Conservation (phyloP, 2,329 filamentous ascomycete species). For the Scedosporium aurantiacum region DNA sequence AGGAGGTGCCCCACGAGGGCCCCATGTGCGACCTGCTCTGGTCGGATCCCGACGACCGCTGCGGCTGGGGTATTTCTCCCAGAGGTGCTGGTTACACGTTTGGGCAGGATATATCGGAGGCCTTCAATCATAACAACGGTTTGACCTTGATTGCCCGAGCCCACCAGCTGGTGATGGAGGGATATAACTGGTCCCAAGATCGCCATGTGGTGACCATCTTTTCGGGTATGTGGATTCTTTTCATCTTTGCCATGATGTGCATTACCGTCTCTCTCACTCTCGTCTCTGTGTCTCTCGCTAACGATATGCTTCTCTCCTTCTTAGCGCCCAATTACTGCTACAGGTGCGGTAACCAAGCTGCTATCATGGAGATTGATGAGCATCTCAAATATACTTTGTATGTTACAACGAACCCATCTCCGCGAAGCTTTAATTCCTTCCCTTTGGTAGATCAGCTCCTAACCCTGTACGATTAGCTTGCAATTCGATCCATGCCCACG, state of each 20-base stretch:
- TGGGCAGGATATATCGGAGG: slow-evolving; percentile 93
- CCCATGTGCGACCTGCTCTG: slow-evolving; percentile 97
- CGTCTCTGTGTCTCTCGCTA: neutral
- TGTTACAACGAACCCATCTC: slow-evolving; percentile 26
- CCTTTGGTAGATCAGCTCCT: slow-evolving; percentile 13
- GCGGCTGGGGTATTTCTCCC: slow-evolving; percentile 91
- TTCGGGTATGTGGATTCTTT: slow-evolving; percentile 50
- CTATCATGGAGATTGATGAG: slow-evolving; percentile 99
- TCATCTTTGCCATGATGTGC: too few relatives aligned
- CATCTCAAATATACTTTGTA: slow-evolving; percentile 99
- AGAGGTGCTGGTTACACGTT: slow-evolving; percentile 93
- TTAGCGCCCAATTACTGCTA: slow-evolving; percentile 91
- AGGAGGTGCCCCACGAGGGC: slow-evolving; percentile 96
- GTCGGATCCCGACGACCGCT: slow-evolving; percentile 95
- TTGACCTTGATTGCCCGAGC: slow-evolving; percentile 90
- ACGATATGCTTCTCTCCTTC: neutral
- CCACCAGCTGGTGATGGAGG: slow-evolving; percentile 98
- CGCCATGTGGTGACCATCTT: slow-evolving; percentile 98
- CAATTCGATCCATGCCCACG: slow-evolving; percentile 98
- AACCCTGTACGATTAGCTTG: slow-evolving; percentile 49
- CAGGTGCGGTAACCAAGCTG: slow-evolving; percentile 95
- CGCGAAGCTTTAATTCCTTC: neutral
- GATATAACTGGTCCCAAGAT: slow-evolving; percentile 99
- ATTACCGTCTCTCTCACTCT: too few relatives aligned
- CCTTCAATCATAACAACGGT: slow-evolving; percentile 98